Base-by-base conservation (phyloP, 768 basidiomycete species). In the Auriscalpium microsporum region DNA sequence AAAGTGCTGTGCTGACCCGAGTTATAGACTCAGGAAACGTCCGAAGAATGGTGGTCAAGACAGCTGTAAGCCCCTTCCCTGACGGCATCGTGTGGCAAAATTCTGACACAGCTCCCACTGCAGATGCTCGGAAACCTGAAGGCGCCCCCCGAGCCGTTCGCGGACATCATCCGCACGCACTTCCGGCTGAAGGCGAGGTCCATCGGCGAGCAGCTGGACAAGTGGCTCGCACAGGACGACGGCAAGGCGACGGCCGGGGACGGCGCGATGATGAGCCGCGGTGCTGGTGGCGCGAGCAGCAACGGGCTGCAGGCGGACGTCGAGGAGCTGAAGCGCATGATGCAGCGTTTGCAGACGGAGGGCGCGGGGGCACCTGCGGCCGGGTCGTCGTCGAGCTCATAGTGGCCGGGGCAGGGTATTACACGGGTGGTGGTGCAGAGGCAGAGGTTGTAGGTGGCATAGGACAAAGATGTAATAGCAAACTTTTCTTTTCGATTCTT, bases 1-100 rank as follows among this genome's bases (percentile, higher is more conserved):
- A 17, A n/a, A 23, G n/a, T 54, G 40, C 52, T 21, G 13, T 38
- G 35, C 60, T 64, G 10, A 69, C 21, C 8, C 42, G 50, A 21
- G 40, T 17, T 35, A 10, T 61, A 93, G 90, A 94, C 69, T 94
- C 91, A 37, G 88, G 90, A 45, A 97, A 96, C 67, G 82, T 96
- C 36, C 82, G 94, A 28, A 76, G 94, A 16, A 96, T 96, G 94
- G 88, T 89, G 8, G 84, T 94, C 37, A 83, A 79, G 65, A 91
- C 90, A 40, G 93, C 94, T 54, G 90, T 90, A 69, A 61, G 80
- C 62, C 50, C 19, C 50, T 57, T 17, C 36, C 45, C 34, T 51
- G 46, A 48, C 35, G 48, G 4, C 28, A 28, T 28, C 28, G 28
- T 1, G 17, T 33, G 33, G 46, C 23, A 35, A 33, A 21, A 51